These are phyloP conservation scores for Xylaria grammica DNA, from an alignment of 495 filamentous ascomycete species.

Conservation along the genomic window DNA sequence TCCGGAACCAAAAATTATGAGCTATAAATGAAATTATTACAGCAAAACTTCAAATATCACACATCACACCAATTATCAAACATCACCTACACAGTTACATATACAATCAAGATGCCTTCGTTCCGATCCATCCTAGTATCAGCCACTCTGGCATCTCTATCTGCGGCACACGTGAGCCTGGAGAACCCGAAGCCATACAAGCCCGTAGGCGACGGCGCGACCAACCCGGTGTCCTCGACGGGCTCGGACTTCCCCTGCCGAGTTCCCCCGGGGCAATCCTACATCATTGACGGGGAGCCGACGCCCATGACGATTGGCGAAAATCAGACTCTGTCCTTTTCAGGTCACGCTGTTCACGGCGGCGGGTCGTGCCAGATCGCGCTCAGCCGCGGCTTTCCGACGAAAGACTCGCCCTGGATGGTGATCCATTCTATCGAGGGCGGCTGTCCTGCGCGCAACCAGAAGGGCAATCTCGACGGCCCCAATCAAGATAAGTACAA, in stretches of 20 bases:
- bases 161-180: conserved; percentile 25
- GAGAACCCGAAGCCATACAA: conserved; percentile 32
- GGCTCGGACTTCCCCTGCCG: conserved; percentile 87
- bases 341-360: conserved; percentile 72
- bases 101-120: conserved; percentile 19
- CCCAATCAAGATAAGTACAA: conserved; percentile 45
- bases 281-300: conserved; percentile 40
- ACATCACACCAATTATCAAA: no score
- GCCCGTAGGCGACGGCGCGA: conserved; percentile 27
- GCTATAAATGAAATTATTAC: no score
- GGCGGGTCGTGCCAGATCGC: conserved; percentile 88
- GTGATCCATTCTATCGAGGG: conserved; percentile 85
- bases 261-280: conserved; percentile 40
- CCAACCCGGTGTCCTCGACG: conserved; percentile 26
- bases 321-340: conserved; percentile 57
- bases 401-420: conserved; percentile 64
- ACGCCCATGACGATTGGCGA: conserved; percentile 58
- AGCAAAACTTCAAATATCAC: no score
- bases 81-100: background rate
- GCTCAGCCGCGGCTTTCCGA: conserved; percentile 65
- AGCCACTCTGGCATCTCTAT: conserved; percentile 8
- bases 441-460: conserved; percentile 68
- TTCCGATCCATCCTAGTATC: background rate
- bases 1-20: no score
- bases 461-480: conserved; percentile 46